Base-by-base conservation (phyloP, 495 filamentous ascomycete species). In the Aspergillus haitiensis region DNA sequence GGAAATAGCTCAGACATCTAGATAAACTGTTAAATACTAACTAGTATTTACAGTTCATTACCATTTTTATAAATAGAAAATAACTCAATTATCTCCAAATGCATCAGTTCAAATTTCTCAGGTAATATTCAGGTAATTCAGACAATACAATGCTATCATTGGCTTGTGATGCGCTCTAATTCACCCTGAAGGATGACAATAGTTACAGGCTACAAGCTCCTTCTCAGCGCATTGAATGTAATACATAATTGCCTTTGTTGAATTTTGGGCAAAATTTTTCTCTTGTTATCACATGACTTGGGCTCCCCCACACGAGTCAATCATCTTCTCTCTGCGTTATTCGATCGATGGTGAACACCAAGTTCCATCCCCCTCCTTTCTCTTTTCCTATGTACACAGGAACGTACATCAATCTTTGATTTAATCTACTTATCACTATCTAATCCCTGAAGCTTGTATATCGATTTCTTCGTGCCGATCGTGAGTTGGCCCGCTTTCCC, bases 391-490 rank as follows among this genome's bases (percentile, higher is more conserved):
- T 65, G 63, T 55, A 40, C 16, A 46, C 32, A 21, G 56, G 59
- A 49, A 32, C 49, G 21, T 52, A 51, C 21, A 47, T 53, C 21
- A 16, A 39, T 21, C 18, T 16, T 47, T 53, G 49, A 40, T 37
- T 49, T 40, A n/a, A 50, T 27, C 21, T 27, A 27, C 21, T 13
- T 12, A 31, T 42, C 44, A 32, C 36, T 42, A 27, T 42, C 36
- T 42, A 18, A 36, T 18, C 27, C 45, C 31, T n/a, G 48, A 58
- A 37, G 45, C 18, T 53, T 62, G 58, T 64, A 67, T 64, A 60
- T 47, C 67, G 67, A 63, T 63, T 44, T 64, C 60, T 56, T 69
- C 67, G 65, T 65, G 73, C 72, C 72, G 69, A 76, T 74, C 73
- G 75, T 78, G 67, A 78, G 75, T 76, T 60, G 45, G 52, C 56